Percentiles rank a stretch among this genome's conserved stretches.
Conservation (phyloP, 148 eudicot species). For the Salicornia ramosissima region DNA sequence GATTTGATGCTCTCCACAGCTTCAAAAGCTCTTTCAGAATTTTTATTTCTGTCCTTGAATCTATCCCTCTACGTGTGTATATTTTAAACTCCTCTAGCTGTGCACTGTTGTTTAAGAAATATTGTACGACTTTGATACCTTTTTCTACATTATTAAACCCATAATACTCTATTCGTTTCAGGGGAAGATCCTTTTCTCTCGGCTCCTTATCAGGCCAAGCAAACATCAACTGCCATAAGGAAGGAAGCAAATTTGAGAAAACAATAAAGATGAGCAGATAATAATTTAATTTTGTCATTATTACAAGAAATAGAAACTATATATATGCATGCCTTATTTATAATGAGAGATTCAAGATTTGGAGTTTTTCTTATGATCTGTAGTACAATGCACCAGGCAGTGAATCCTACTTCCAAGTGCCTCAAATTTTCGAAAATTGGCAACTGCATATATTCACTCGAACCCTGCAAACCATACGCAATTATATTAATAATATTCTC, state of each 20-base stretch:
- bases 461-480: background rate
- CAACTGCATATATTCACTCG: background rate
- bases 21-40: background rate
- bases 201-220: background rate
- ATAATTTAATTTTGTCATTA: background rate
- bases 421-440: background rate
- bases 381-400: background rate
- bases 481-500: no score
- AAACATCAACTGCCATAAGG: slow-evolving; percentile 3
- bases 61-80: background rate
- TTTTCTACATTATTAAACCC: slow-evolving; percentile 1
- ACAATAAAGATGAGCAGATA: background rate
- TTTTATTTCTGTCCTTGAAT: background rate
- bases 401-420: background rate
- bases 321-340: background rate
- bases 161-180: slow-evolving; percentile 5
- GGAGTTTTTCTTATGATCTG: slow-evolving; percentile 1
- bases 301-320: background rate
- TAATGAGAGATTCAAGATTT: background rate
- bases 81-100: slow-evolving; percentile 5
- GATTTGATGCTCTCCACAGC: slow-evolving; percentile 2
- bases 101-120: background rate
- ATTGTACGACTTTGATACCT: background rate
- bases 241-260: background rate
- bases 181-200: background rate